Evolutionary conservation across 352 stramenopile species (phyloP), one percentile per base, ranked within the genome.

Genomic region (Pythium biforme): DNA sequence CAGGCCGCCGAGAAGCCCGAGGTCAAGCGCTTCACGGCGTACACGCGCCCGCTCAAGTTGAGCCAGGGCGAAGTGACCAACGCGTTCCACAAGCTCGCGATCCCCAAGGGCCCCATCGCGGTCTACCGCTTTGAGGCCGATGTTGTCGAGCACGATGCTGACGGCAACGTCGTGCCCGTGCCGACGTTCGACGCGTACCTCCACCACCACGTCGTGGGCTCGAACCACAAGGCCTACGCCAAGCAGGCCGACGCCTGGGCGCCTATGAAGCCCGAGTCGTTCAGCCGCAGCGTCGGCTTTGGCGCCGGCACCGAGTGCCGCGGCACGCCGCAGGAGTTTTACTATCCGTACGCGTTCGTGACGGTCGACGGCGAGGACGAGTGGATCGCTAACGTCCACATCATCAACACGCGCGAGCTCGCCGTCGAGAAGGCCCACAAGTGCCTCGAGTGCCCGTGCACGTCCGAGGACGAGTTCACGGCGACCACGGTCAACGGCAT

Each of bases 101-200:
- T 94, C 70, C 84, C 84, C 23, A 83, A 82, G 50, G 84, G 84
- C 12, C 84, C 84, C 20, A 92, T 94, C 59, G 80, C 84, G 15
- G 81, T 94, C n/a, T 89, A 90, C 62, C 82, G 79, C 49, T 94
- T 94, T 50, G 73, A 84, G 49, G 84, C 81, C 8, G 84, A 92
- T 27, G 77, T 94, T 6, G 84, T 94, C 37, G 75, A 83, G 75
- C 81, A 86, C 54, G 73, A 75, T 50, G 70, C 74, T n/a, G 72
- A 73, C 7, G 79, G 76, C 19, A 72, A 83, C 20, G 55, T 88
- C 4, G 60, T 88, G n/a, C 65, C 80, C 10, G 77, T 88, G 37
- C 68, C 79, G 10, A 83, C 69, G 11, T 94, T 74, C 62, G 84
- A 94, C 48, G 84, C 84, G 20, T 94, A 94, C 61, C 62, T 94